Evolutionary conservation across 805 yeast species (phyloP).

Genomic region (Priceomyces haplophilus): DNA sequence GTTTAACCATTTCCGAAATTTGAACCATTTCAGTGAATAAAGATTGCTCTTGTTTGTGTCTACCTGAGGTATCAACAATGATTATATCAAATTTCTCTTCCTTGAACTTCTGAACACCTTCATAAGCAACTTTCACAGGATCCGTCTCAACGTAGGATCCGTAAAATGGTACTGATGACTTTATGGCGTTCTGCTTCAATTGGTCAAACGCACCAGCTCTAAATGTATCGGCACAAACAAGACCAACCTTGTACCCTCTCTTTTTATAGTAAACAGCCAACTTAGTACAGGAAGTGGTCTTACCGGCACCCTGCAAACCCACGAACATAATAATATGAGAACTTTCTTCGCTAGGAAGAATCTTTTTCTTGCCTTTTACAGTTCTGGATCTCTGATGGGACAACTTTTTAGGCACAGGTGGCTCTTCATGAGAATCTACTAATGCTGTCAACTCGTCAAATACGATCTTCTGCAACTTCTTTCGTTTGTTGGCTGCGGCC

Average conservation of each 20-base stretch:
- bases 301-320: conserved; percentile 98
- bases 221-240: conserved; percentile 98
- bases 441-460: conserved; percentile 87
- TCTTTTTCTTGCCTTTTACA: conserved; percentile 27
- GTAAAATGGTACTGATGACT: conserved; percentile 89
- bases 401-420: conserved; percentile 84
- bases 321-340: conserved; percentile 89
- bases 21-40: conserved; percentile 93
- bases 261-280: conserved; percentile 91
- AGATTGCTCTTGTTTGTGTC: conserved; percentile 93
- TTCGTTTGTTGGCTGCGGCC: conserved; percentile 64
- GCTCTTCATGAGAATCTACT: conserved; percentile 67
- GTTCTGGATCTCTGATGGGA: conserved; percentile 15
- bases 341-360: conserved; percentile 16
- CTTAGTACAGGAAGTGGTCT: conserved; percentile 96
- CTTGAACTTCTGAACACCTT: conserved; percentile 89
- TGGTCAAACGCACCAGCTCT: conserved; percentile 99
- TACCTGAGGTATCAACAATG: conserved; percentile 96
- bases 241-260: conserved; percentile 90
- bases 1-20: conserved; percentile 80
- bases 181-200: conserved; percentile 93
- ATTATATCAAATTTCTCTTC: conserved; percentile 89
- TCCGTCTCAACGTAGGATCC: conserved; percentile 96
- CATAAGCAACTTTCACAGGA: conserved; percentile 87
- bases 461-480: conserved; percentile 85